Evolutionary conservation across 2,329 filamentous ascomycete species (phyloP).

Genomic region (Aspergillus fijiensis): DNA sequence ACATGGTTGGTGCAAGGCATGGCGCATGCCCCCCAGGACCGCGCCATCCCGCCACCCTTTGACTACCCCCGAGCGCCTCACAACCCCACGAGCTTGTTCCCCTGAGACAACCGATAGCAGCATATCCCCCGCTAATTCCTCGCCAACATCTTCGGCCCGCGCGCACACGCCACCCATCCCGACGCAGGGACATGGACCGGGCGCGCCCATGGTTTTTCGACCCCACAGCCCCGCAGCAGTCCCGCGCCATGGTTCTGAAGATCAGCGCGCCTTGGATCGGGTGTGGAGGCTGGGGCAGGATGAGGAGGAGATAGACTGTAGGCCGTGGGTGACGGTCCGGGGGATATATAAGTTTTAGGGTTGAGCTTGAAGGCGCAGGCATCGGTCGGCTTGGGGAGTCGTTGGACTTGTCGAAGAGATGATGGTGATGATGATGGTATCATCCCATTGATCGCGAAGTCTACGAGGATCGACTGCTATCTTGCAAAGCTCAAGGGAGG

Average conservation of each 20-base stretch:
- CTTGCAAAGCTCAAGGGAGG: no score
- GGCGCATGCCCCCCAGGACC: no score
- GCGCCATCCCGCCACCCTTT: constrained; percentile 36
- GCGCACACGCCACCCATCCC: constrained; percentile 25
- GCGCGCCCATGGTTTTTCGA: constrained; percentile 26
- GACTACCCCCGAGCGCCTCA: constrained; percentile 40
- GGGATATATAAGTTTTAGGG: no score
- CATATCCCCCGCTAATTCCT: constrained; percentile 40
- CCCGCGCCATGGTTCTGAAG: constrained; percentile 32
- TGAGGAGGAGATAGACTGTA: no score
- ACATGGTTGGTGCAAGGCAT: no score
- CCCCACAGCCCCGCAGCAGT: constrained; percentile 20
- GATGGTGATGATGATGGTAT: no score
- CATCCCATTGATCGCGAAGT: no score
- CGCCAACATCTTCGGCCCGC: constrained; percentile 33
- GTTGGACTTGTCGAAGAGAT: no score
- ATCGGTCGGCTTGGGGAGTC: no score
- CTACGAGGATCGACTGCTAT: no score
- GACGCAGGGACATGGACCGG: constrained; percentile 38
- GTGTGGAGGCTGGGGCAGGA: constrained; percentile 21
- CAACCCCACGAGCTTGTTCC: constrained; percentile 48
- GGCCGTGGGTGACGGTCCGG: no score
- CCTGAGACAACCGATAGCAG: constrained; percentile 40
- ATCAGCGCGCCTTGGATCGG: constrained; percentile 31
- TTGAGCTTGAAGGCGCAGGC: no score